phyloP scores from a whole-genome alignment of 257 asterid genomes.

The Plectranthus barbatus region DNA sequence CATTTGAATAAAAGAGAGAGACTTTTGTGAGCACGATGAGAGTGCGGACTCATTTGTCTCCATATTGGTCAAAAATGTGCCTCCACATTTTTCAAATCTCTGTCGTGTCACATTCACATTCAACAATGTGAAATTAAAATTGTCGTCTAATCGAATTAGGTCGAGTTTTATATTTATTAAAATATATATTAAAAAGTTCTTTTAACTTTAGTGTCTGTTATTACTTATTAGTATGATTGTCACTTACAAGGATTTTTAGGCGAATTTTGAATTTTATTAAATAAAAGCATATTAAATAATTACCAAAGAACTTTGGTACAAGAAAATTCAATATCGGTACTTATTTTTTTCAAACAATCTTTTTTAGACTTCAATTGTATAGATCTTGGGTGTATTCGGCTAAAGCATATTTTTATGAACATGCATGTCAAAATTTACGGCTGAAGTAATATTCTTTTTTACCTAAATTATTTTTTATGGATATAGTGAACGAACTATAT shows the following conservation, averaged over 20 bases:
- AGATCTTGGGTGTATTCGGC: not conserved
- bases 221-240: no score
- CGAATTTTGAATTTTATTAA: no score
- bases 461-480: no score
- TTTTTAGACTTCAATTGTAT: not conserved
- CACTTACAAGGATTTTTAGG: no score
- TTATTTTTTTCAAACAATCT: not conserved
- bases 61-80: not conserved
- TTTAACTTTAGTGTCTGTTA: no score
- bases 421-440: not conserved
- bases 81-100: not conserved
- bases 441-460: not conserved
- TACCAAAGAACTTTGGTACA: no score
- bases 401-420: not conserved
- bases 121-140: not conserved
- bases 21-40: not conserved
- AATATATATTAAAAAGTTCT: no score
- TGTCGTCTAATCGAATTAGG: not conserved
- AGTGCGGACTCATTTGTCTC: not conserved
- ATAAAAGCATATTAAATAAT: no score
- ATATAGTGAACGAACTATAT: no score
- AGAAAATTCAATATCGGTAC: not conserved
- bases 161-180: not conserved
- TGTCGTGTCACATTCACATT: conserved; percentile 3
- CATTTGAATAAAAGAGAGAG: no score